Evolutionary conservation across 2,329 filamentous ascomycete species (phyloP), one percentile per base, ranked within the genome.

Genomic region (Apiospora malaysiana): DNA sequence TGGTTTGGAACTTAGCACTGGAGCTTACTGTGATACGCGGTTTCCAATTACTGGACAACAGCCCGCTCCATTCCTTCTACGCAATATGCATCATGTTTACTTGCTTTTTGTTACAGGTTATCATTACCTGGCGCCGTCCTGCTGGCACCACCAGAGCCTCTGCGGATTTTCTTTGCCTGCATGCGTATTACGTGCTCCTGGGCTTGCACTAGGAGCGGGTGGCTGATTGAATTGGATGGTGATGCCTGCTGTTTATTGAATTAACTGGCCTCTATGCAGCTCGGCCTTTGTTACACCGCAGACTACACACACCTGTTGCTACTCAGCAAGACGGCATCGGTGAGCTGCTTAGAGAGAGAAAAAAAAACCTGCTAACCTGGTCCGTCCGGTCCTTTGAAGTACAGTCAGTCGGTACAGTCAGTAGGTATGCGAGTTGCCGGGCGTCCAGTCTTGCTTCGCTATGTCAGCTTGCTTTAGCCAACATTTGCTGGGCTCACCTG

Each of bases 401-500:
- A n/a, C 43, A 46, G 12, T 6, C 45, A 47, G 45, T 21, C 14
- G 43, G 43, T 46, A 46, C 16, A 2, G 1, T 21, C 12, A 6
- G 2, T 16, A 46, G 12, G 51, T 59, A 59, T 59, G 51, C 51
- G 56, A 40, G 56, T 21, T 63, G 27, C 56, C 56, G 56, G 10
- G 56, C 27, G 18, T 32, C 56, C 32, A 63, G 56, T 63, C 56
- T 63, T 63, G 56, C 32, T 63, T 40, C 56, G 56, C 56, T 40
- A 40, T 40, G 56, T 40, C 56, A 18, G 56, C 56, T 40, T 63
- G 56, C 56, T 40, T 40, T 40, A 63, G 56, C 56, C 56, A 63
- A 63, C 32, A 40, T n/a, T 12, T 63, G 9, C 56, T 63, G 32
- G 45, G 37, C 9, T 68, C 67, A 68, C 67, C 67, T 68, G 67